Evolutionary conservation across 2,329 filamentous ascomycete species (phyloP).

Genomic region (Aspergillus texensis): DNA sequence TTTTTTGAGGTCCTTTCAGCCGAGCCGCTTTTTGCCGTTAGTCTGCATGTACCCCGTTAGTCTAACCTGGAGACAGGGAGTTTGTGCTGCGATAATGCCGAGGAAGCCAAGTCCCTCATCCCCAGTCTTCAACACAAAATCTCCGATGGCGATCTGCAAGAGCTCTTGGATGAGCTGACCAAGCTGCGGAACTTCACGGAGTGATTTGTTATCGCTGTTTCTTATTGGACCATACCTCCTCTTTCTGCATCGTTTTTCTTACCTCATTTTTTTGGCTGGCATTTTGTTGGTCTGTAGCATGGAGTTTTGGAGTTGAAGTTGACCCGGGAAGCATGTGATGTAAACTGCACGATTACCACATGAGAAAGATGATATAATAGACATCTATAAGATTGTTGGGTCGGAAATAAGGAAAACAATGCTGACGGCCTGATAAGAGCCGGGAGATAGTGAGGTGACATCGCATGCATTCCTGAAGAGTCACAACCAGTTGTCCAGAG

Average conservation of each 20-base stretch:
- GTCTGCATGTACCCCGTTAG: constrained; percentile 8
- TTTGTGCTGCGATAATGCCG: constrained; percentile 85
- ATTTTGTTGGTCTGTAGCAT: constrained; percentile 21
- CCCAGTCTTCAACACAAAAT: constrained; percentile 89
- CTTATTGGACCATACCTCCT: constrained; percentile 7
- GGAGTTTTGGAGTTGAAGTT: constrained; percentile 30
- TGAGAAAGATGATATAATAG: not conserved
- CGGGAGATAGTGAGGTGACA: constrained; percentile 6
- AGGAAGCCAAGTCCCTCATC: constrained; percentile 95
- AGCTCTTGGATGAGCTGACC: constrained; percentile 85
- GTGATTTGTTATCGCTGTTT: constrained; percentile 20
- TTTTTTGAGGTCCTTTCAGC: not conserved
- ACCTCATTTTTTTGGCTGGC: not conserved
- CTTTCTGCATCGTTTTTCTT: not conserved
- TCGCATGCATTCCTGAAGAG: not conserved
- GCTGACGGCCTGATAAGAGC: not conserved
- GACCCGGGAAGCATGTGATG: not conserved
- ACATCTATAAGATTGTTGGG: not conserved
- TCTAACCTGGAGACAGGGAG: constrained; percentile 62
- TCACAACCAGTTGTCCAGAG: not conserved
- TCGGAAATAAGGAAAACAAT: not conserved
- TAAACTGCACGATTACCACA: not conserved
- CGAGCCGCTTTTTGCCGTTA: constrained; percentile 1
- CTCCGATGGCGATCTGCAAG: constrained; percentile 81
- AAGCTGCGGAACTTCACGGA: constrained; percentile 65